These are phyloP conservation scores for Zymoseptoria pseudotritici DNA, from an alignment of 2,329 filamentous ascomycete genomes.

Conservation along the genomic window DNA sequence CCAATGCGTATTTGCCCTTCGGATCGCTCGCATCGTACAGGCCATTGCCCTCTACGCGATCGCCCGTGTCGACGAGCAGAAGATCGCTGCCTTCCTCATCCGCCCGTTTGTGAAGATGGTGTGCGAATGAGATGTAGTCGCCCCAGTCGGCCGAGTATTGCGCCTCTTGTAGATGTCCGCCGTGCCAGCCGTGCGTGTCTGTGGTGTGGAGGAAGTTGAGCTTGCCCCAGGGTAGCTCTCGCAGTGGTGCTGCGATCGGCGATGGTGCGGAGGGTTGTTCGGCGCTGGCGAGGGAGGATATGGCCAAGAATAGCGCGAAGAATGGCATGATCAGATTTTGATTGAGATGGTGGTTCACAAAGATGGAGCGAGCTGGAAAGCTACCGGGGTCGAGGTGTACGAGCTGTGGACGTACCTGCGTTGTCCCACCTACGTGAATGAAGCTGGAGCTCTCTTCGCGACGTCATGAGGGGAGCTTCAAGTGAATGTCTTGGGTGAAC, in stretches of 20 bases:
- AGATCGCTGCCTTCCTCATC: conserved; percentile 74
- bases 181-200: conserved; percentile 91
- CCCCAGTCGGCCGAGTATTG: conserved; percentile 97
- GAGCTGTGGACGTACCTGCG: not conserved
- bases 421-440: not conserved
- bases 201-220: conserved; percentile 94
- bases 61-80: conserved; percentile 90
- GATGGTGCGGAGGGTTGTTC: conserved; percentile 74
- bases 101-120: conserved; percentile 70
- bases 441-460: no score
- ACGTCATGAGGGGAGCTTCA: not conserved
- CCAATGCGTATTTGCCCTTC: conserved; percentile 81
- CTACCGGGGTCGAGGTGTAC: not conserved
- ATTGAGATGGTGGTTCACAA: not conserved
- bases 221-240: conserved; percentile 82
- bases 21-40: conserved; percentile 85
- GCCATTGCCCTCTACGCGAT: conserved; percentile 88
- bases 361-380: not conserved
- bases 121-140: conserved; percentile 89
- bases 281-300: conserved; percentile 18
- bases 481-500: not conserved
- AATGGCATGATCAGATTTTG: not conserved
- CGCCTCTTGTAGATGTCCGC: conserved; percentile 82
- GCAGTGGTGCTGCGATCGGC: conserved; percentile 72
- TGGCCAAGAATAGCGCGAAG: conserved; percentile 15